Evolutionary conservation across 2,329 filamentous ascomycete species (phyloP).

Genomic region (Cladosporium velox): DNA sequence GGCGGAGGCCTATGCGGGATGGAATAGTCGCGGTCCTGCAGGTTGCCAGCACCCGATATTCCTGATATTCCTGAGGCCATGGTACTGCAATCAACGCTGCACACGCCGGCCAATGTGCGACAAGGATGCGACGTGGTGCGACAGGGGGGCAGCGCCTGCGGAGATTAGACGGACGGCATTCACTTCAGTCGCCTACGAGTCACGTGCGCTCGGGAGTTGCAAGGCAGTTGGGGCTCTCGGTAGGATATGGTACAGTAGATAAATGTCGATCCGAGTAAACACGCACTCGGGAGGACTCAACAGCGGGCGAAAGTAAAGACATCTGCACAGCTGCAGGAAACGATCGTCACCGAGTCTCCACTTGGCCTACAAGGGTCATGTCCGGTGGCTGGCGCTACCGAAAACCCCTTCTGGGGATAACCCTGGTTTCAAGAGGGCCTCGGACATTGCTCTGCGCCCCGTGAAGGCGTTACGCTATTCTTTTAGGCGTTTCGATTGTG

Average conservation of each 20-base stretch:
- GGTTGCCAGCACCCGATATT: constrained; percentile 25
- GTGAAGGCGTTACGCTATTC: background rate
- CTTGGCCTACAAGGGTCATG: background rate
- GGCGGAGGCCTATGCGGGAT: constrained; percentile 28
- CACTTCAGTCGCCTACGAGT: constrained; percentile 1
- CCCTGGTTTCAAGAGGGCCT: background rate
- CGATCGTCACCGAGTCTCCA: constrained; percentile 11
- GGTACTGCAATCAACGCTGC: constrained; percentile 12
- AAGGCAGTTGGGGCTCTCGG: background rate
- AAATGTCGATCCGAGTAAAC: background rate
- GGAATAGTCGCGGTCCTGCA: constrained; percentile 30
- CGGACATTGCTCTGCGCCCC: constrained; percentile 1
- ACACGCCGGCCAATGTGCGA: constrained; percentile 15
- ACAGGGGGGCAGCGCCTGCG: constrained; percentile 15
- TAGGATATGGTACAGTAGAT: background rate
- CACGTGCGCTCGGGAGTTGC: constrained; percentile 7
- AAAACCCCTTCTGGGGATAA: background rate
- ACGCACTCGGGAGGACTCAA: background rate
- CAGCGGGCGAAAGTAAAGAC: background rate
- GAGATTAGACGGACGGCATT: constrained; percentile 10
- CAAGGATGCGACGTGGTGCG: constrained; percentile 18
- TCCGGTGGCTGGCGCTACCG: constrained; percentile 7
- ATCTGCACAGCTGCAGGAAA: constrained; percentile 13
- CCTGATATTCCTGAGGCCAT: constrained; percentile 27
- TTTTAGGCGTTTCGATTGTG: background rate